A percentile compares a stretch with the other conserved stretches of the same genome.
Conservation (phyloP, 2,329 filamentous ascomycete species). For the Metarhizium anisopliae region DNA sequence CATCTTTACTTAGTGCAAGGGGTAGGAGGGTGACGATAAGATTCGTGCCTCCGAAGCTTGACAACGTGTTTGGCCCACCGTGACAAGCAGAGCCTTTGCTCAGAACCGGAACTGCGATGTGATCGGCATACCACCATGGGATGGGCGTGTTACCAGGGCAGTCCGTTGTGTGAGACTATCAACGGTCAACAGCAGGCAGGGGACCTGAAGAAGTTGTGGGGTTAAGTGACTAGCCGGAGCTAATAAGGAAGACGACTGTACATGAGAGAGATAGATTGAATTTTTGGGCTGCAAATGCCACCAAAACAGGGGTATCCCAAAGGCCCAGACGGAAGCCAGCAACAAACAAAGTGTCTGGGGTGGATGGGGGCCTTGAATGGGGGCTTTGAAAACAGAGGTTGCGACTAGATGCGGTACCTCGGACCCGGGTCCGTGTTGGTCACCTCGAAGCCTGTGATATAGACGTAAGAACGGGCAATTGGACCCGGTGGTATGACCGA, state of each 20-base stretch:
- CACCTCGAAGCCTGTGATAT: slow-evolving; percentile 2
- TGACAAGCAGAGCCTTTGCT: slow-evolving; percentile 8
- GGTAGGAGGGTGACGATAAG: slow-evolving; percentile 8
- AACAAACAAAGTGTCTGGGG: slow-evolving; percentile 2
- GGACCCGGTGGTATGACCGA: neutral
- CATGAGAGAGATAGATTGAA: neutral
- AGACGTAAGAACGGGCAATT: neutral
- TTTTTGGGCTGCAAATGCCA: slow-evolving; percentile 4
- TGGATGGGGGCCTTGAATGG: slow-evolving; percentile 5
- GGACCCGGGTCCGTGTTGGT: slow-evolving; percentile 2
- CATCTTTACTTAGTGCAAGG: slow-evolving; percentile 10
- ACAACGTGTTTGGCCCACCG: slow-evolving; percentile 2
- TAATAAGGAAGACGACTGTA: slow-evolving; percentile 1
- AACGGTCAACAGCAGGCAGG: neutral
- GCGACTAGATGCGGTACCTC: slow-evolving; percentile 1
- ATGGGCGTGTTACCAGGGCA: slow-evolving; percentile 1
- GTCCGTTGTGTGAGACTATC: slow-evolving; percentile 1
- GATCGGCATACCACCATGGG: slow-evolving; percentile 3
- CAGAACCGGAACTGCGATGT: neutral
- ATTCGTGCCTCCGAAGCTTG: slow-evolving; percentile 8
- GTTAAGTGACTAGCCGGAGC: slow-evolving; percentile 5
- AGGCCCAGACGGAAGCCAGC: neutral
- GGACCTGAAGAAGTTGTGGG: slow-evolving; percentile 2
- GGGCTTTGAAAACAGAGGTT: slow-evolving; percentile 5
- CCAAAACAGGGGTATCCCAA: slow-evolving; percentile 1